Base-by-base conservation (phyloP, 441 rosid species). In the Bocquillonia castaneifolia region DNA sequence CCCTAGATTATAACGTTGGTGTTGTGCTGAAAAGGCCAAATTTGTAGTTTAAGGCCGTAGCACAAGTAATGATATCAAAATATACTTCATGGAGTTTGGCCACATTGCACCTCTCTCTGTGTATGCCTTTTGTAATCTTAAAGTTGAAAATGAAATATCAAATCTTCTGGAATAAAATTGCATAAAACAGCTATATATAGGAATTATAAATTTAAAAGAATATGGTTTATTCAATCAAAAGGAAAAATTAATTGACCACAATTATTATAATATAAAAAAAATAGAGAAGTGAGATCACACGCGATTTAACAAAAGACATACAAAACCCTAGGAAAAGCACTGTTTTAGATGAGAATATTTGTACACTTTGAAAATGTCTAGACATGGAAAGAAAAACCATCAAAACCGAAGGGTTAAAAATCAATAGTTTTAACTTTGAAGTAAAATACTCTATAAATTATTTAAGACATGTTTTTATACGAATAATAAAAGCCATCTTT, bases 261-360 rank as follows among this genome's bases (percentile, higher is more conserved):
- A 36, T 36, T 10, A 36, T 36, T 36, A 36, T 36, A 3, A 3
- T 36, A 3, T 36, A 4, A 32, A 58, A 34, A 58, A 29, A 31
- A 10, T 7, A 57, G 5, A 34, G 8, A 0, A 12, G 34, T 5
- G n/a, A n/a, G n/a, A n/a, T n/a, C n/a, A 47, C 31, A 9, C 40
- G 28, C 40, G 39, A 18, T 18, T 18, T n/a, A n/a, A 29, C 6
- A 29, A 26, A 29, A 47, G 34, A 60, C 52, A 42, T 17, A 1
- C 54, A 63, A 29, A 17, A 7, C 28, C 57, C 28, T 3, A 22
- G 57, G 15, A n/a, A 50, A 51, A 20, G 48, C 58, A 51, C 57
- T 13, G 58, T 12, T 51, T 12, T 18, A 31, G 67, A 50, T 40
- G 31, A 50, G 67, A 64, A 64, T 64, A 64, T 50, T 0, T 51